Base-by-base conservation (phyloP, 2,329 filamentous ascomycete species). In the Xylariaceae sp. region DNA sequence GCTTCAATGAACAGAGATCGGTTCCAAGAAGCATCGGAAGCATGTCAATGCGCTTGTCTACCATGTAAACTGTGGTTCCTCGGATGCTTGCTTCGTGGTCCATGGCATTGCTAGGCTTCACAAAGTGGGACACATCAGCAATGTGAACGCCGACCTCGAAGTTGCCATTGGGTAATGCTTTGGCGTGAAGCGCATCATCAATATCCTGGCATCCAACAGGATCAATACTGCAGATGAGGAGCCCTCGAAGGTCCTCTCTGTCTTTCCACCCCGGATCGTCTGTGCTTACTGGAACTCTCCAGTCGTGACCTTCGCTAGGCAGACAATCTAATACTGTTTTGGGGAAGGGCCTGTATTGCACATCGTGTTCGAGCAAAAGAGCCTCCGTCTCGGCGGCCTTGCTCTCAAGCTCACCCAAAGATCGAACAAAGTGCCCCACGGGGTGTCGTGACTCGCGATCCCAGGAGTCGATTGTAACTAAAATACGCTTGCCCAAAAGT, bases 31-130 rank as follows among this genome's bases (percentile, higher is more conserved):
- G 82, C 76, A 89, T 90, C 1, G 94, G 94, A 64, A 98, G 76
- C 94, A 98, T 98, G 71, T 98, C 94, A 56, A 98, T 98, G 56
- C 93, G 89, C 74, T 98, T 98, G 66, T 98, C 93, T 3, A 98
- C 93, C 13, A 98, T 74, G 62, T 98, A 98, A 19, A 98, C 93
- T 0, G 91, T 97, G 4, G 93, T 97, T 48, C 93, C 93, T 56
- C 93, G 85, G 58, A 95, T 81, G 59, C 89, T 93, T 3, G 93
- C 93, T 67, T 98, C 93, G 36, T 83, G 79, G 62, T 98, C 94
- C 93, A 98, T 98, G 40, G 93, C 85, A 58, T 91, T 98, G 64
- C 87, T 89, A 19, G 94, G 90, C 66, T 93, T 95, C 57, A 98
- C 93, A 60, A 98, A 98, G 67, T 98, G 87, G 9, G 93, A 97